Base-by-base conservation (phyloP, 129 eudicot species). In the Arctium minus region DNA sequence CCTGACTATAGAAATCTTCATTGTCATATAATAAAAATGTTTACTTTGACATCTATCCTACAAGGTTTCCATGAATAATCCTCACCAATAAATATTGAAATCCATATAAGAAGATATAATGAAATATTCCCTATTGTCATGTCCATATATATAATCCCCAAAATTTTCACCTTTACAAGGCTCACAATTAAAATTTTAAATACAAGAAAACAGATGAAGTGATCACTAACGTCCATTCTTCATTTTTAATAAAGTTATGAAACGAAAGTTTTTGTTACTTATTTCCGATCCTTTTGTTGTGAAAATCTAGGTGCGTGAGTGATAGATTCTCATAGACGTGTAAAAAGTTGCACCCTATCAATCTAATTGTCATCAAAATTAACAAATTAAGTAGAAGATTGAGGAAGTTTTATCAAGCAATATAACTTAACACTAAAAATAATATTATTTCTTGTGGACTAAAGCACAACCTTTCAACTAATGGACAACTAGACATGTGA, bases 151-250 rank as follows among this genome's bases (percentile, higher is more conserved):
- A 56, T n/a, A 53, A 8, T 17, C 80, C 48, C 72, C 35, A 9
- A 77, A 40, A 33, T 10, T 56, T 53, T 11, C 48, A 48, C 35
- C 22, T 76, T 48, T 77, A 62, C 80, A 77, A 77, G 72, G 71
- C 50, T 77, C 40, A 65, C 5, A 9, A 29, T 33, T 38, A 65
- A 39, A 65, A 2, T 9, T 69, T 65, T 40, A 35, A 27, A 27
- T 69, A 69, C 44, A 40, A 69, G 40, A 69, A 30, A 35, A 35
- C 67, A 65, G 46, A 40, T 9, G 8, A 40, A 6, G 11, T 40
- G 46, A 40, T 40, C 37, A 40, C 46, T 40, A 40, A 40, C 46
- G 8, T 7, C 46, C 46, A 40, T 40, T 40, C 46, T 40, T 40
- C 10, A 40, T 40, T 40, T 40, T 8, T 40, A 40, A 40, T 40